Base-by-base conservation (phyloP, 345 rosid species). In the Salix caprea region DNA sequence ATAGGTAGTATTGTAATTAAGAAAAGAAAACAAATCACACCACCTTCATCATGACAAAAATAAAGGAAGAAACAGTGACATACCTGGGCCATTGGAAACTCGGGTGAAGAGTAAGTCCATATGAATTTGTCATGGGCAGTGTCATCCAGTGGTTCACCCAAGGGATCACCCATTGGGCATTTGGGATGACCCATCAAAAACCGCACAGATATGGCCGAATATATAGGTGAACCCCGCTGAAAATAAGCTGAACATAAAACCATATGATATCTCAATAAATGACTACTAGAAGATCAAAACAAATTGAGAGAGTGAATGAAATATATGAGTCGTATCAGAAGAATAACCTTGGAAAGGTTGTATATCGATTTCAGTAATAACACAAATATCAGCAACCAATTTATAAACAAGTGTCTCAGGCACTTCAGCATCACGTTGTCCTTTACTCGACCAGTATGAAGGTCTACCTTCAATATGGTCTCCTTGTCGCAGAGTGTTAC, bases 401-500 rank as follows among this genome's bases (percentile, higher is more conserved):
- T 83, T 92, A 79, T 93, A 96, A 18, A 87, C 76, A 74, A 96
- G 91, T n/a, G 85, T 90, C 88, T 96, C 99, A n/a, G 97, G 97
- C 67, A 89, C 97, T 0, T 85, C 81, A 73, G 94, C 86, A 52
- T 77, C 78, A 74, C 79, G 84, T 44, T 91, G 91, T 65, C 98
- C 98, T 77, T 82, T 79, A 83, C 99, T 96, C 1, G 99, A 96
- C 99, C 99, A 96, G 84, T 96, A 96, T 1, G 95, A 96, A 77
- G 97, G 84, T 26, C 82, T 73, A 24, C 73, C n/a, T 34, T 60
- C 90, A 82, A 86, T 76, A 74, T 80, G 81, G 65, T 86, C 92
- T 46, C 86, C 78, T 52, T 76, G 87, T 28, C 83, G 94, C 72
- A 90, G 84, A 79, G 99, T 96, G 78, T 96, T 89, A 44, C 72